Conservation (phyloP, 1,139 yeast genomes). For the Pichia sp. region DNA sequence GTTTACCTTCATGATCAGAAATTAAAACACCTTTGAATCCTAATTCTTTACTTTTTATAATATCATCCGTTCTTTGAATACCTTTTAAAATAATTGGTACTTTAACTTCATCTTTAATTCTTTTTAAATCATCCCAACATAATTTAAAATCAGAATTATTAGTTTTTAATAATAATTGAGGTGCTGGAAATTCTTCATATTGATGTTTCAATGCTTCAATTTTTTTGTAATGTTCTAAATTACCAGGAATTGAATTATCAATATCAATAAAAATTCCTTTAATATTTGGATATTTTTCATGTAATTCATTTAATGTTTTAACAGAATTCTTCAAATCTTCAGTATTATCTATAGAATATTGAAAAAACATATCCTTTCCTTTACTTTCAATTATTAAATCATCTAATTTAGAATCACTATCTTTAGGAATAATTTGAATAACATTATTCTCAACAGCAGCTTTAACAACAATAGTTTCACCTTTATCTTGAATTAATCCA, state of each 20-base stretch:
- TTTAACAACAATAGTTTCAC: conserved; percentile 44
- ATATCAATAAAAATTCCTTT: conserved; percentile 49
- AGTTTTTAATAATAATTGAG: conserved; percentile 5
- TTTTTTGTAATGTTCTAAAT: conserved; percentile 34
- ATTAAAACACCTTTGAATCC: conserved; percentile 54
- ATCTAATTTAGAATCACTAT: conserved; percentile 40
- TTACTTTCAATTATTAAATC: conserved; percentile 38
- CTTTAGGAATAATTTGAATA: conserved; percentile 45
- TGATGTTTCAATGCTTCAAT: conserved; percentile 12
- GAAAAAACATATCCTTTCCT: conserved; percentile 42
- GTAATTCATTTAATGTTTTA: conserved; percentile 23
- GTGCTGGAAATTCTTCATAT: conserved; percentile 11
- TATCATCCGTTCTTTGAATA: conserved; percentile 47
- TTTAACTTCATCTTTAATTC: conserved; percentile 37
- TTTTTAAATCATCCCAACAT: conserved; percentile 28
- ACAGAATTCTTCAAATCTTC: conserved; percentile 29
- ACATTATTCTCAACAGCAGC: conserved; percentile 37
- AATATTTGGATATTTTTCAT: conserved; percentile 34
- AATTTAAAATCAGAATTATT: conserved; percentile 15
- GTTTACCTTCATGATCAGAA: conserved; percentile 69
- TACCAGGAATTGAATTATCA: conserved; percentile 46
- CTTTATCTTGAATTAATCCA: conserved; percentile 52
- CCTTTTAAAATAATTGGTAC: conserved; percentile 49
- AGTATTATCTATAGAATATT: conserved; percentile 38
- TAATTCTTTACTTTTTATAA: conserved; percentile 43